Percentiles rank a stretch among this genome's conserved stretches.
Conservation (phyloP, 129 eudicot genomes). For the Oenanthe sinensis region DNA sequence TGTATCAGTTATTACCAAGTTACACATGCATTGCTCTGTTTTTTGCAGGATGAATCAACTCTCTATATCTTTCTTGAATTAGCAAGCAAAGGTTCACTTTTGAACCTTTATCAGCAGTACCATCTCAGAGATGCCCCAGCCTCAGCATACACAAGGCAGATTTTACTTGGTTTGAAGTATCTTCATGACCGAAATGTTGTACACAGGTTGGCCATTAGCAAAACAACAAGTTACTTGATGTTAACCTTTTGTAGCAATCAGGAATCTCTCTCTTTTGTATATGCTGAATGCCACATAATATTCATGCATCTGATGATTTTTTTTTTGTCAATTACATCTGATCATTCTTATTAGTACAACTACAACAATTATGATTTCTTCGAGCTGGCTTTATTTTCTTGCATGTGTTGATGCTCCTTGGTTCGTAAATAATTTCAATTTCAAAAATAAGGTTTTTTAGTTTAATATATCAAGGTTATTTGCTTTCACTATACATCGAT, state of each 20-base stretch:
- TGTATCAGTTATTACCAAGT: no score
- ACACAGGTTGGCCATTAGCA: constrained; percentile 44
- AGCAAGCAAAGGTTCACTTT: constrained; percentile 81
- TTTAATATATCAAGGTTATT: neutral
- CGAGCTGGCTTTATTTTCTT: neutral
- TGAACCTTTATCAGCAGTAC: constrained; percentile 62
- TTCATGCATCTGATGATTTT: neutral
- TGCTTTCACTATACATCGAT: neutral
- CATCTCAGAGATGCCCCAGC: constrained; percentile 74
- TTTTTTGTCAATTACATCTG: neutral
- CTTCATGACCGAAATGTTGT: constrained; percentile 68
- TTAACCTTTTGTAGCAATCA: neutral
- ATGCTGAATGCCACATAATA: neutral
- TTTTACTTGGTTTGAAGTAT: constrained; percentile 66
- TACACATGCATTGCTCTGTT: neutral
- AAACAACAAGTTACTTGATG: neutral
- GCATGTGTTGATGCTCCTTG: neutral
- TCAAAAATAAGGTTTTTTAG: neutral
- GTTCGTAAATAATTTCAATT: neutral
- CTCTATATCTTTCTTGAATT: constrained; percentile 88
- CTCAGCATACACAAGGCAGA: constrained; percentile 81
- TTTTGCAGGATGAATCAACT: constrained; percentile 60
- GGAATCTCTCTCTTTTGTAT: neutral
- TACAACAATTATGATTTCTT: neutral
- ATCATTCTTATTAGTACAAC: neutral